phyloP scores from a whole-genome alignment of 441 rosid species.

The Brassica balearica region DNA sequence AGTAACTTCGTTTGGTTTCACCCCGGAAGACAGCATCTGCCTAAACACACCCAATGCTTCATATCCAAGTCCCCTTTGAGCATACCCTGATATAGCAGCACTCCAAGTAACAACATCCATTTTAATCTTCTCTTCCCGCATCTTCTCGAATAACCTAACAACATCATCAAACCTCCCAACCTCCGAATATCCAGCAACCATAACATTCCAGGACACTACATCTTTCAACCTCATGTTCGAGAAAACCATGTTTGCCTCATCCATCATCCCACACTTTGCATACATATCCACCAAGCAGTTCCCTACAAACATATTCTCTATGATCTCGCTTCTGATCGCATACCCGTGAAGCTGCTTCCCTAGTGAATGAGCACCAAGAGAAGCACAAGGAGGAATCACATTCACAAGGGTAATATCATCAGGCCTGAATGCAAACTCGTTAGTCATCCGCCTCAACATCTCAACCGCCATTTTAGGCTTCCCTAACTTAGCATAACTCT shows the following conservation, averaged over 20 bases:
- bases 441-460: constrained; percentile 63
- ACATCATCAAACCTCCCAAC: constrained; percentile 72
- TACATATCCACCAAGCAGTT: constrained; percentile 87
- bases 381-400: constrained; percentile 74
- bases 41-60: constrained; percentile 75
- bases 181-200: constrained; percentile 87
- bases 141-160: constrained; percentile 61
- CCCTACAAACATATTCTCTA: constrained; percentile 69
- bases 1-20: constrained; percentile 74
- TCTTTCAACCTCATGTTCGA: constrained; percentile 64
- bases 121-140: constrained; percentile 65
- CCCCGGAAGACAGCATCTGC: constrained; percentile 63
- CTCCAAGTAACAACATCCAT: constrained; percentile 90
- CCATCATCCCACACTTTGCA: constrained; percentile 80
- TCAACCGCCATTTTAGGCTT: constrained; percentile 50
- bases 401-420: constrained; percentile 79
- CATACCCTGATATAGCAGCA: constrained; percentile 87
- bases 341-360: constrained; percentile 73
- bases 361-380: constrained; percentile 47
- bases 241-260: constrained; percentile 66
- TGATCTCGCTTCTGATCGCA: constrained; percentile 58
- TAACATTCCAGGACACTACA: constrained; percentile 92
- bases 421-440: constrained; percentile 45
- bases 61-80: constrained; percentile 71
- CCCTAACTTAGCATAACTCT: constrained; percentile 60